Evolutionary conservation across 2,329 filamentous ascomycete species (phyloP).

Genomic region (Phyllosticta citriasiana): DNA sequence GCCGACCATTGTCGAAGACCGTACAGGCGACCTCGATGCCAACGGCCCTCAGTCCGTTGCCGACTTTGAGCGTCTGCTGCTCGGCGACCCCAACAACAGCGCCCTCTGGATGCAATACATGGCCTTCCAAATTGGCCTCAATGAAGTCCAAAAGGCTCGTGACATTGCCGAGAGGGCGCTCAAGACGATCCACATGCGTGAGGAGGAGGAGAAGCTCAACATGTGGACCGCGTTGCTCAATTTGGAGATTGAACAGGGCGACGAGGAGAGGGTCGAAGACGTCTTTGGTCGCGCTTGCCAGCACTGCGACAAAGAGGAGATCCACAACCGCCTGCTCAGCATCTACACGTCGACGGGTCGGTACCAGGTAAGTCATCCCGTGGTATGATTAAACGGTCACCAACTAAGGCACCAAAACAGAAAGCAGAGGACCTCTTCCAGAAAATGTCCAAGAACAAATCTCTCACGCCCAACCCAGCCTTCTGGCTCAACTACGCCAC

Average conservation of each 20-base stretch:
- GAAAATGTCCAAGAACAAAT: conserved; percentile 73
- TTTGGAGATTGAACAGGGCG: conserved; percentile 83
- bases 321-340: conserved; percentile 80
- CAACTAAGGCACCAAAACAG: conserved; percentile 37
- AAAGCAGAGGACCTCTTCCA: conserved; percentile 86
- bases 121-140: conserved; percentile 93
- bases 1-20: conserved; percentile 71
- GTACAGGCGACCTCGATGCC: conserved; percentile 81
- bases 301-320: conserved; percentile 84
- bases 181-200: conserved; percentile 79
- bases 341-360: conserved; percentile 93
- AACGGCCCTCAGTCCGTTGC: conserved; percentile 81
- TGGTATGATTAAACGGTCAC: neutral
- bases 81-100: conserved; percentile 89
- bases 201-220: conserved; percentile 87
- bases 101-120: conserved; percentile 94
- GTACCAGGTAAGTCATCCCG: conserved; percentile 52
- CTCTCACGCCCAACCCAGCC: conserved; percentile 62
- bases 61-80: conserved; percentile 86
- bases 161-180: conserved; percentile 86
- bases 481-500: conserved; percentile 94
- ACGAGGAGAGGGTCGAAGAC: conserved; percentile 69
- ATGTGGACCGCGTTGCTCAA: conserved; percentile 94
- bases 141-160: conserved; percentile 78
- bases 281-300: conserved; percentile 88